Evolutionary conservation across 1,284 basidiomycete species (phyloP).

Genomic region (Leccinum pachyderme): DNA sequence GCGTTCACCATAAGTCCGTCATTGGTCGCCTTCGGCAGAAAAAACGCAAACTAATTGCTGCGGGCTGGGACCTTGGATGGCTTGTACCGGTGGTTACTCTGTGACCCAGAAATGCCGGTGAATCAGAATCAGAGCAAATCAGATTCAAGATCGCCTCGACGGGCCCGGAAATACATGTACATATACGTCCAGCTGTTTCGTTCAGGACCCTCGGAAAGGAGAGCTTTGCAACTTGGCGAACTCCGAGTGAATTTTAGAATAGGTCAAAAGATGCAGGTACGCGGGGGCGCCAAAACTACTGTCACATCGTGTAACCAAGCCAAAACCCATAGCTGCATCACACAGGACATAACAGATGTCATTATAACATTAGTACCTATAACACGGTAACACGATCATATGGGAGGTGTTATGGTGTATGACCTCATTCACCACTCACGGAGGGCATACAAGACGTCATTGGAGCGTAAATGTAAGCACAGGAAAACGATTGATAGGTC

Average conservation of each 20-base stretch:
- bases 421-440: neutral
- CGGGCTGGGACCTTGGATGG: neutral
- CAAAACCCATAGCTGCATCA: no score
- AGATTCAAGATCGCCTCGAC: neutral
- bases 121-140: neutral
- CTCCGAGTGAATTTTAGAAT: no score
- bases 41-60: neutral
- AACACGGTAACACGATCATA: neutral
- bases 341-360: no score
- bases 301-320: no score
- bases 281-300: neutral
- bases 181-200: no score
- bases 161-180: no score
- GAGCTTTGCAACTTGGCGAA: no score
- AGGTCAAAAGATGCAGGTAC: neutral
- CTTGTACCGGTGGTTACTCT: neutral
- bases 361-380: neutral
- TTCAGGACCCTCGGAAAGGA: no score
- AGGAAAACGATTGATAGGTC: neutral
- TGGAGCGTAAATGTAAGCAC: neutral
- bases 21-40: neutral
- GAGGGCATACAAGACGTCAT: slow-evolving; percentile 16
- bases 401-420: neutral
- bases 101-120: neutral
- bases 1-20: neutral